Conservation (phyloP, 192 early-diverging fungal species). For the Coemansia sp. region DNA sequence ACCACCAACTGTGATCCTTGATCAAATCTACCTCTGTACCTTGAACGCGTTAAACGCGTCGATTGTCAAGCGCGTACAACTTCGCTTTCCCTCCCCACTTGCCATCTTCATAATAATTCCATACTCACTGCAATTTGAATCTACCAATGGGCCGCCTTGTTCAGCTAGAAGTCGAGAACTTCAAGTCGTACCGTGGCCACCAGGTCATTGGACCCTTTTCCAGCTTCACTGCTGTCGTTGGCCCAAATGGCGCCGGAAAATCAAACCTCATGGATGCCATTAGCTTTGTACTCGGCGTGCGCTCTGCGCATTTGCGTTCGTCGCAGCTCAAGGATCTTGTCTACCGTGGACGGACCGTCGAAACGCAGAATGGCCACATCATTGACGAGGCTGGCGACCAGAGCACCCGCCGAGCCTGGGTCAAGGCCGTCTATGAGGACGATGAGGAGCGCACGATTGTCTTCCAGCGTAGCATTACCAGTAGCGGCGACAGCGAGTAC, state of each 20-base stretch:
- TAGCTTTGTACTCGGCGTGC: slow-evolving; percentile 96
- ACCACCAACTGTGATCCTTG: not conserved
- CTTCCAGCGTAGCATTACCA: slow-evolving; percentile 74
- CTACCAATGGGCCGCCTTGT: slow-evolving; percentile 75
- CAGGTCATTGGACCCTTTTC: slow-evolving; percentile 94
- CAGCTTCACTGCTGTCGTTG: slow-evolving; percentile 82
- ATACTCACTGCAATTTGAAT: not conserved
- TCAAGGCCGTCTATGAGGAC: slow-evolving; percentile 84
- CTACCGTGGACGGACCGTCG: slow-evolving; percentile 70
- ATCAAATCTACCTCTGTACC: not conserved
- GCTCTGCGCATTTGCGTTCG: slow-evolving; percentile 89
- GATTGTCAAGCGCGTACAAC: not conserved
- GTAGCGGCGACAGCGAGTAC: slow-evolving; percentile 82
- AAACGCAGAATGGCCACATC: slow-evolving; percentile 50
- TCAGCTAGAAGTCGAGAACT: slow-evolving; percentile 93
- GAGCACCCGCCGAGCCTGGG: slow-evolving; percentile 63
- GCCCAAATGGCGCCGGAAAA: slow-evolving; percentile 97
- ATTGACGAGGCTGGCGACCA: slow-evolving; percentile 55
- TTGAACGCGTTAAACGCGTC: not conserved
- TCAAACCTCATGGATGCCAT: slow-evolving; percentile 99
- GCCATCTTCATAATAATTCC: not conserved
- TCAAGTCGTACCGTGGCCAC: slow-evolving; percentile 98
- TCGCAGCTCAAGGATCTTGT: slow-evolving; percentile 88
- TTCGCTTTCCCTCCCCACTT: not conserved
- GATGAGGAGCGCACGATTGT: slow-evolving; percentile 61